phyloP scores from a whole-genome alignment of 2,329 filamentous ascomycete genomes.

The Fusarium mundagurra region DNA sequence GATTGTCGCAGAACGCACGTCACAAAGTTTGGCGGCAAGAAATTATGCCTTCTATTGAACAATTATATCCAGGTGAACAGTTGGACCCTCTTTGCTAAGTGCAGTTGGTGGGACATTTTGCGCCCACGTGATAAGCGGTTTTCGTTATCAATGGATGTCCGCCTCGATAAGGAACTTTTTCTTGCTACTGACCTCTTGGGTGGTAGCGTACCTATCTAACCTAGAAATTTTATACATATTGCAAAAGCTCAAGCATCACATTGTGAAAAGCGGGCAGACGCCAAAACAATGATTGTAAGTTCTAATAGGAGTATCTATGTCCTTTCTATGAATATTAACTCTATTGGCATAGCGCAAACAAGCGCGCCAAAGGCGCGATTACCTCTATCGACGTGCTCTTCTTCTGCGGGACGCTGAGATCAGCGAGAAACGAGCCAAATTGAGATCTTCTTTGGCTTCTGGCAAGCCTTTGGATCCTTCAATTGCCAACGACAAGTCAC shows the following conservation, averaged over 20 bases:
- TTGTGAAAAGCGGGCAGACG: constrained; percentile 4
- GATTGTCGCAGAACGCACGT: constrained; percentile 13
- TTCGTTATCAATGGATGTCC: constrained; percentile 39
- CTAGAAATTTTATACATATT: constrained; percentile 28
- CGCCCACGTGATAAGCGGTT: constrained; percentile 53
- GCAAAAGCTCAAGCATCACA: constrained; percentile 10
- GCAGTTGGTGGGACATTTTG: constrained; percentile 53
- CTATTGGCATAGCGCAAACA: constrained; percentile 50
- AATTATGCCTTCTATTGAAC: constrained; percentile 42
- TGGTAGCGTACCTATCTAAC: not conserved
- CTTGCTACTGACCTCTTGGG: constrained; percentile 3
- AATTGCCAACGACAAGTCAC: constrained; percentile 85
- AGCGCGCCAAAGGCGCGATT: constrained; percentile 55
- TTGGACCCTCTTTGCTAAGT: constrained; percentile 39
- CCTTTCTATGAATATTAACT: constrained; percentile 30
- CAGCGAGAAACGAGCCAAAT: constrained; percentile 86
- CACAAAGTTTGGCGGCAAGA: constrained; percentile 25
- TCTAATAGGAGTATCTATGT: not conserved
- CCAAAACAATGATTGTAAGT: constrained; percentile 48
- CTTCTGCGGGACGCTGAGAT: constrained; percentile 92
- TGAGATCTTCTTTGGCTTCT: constrained; percentile 86
- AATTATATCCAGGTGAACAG: constrained; percentile 43
- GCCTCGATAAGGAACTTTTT: constrained; percentile 48
- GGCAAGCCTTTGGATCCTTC: constrained; percentile 85
- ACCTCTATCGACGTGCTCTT: constrained; percentile 90